Evolutionary conservation across 352 stramenopile species (phyloP), one percentile per base, ranked within the genome.

Genomic region (Phytophthora europaea): DNA sequence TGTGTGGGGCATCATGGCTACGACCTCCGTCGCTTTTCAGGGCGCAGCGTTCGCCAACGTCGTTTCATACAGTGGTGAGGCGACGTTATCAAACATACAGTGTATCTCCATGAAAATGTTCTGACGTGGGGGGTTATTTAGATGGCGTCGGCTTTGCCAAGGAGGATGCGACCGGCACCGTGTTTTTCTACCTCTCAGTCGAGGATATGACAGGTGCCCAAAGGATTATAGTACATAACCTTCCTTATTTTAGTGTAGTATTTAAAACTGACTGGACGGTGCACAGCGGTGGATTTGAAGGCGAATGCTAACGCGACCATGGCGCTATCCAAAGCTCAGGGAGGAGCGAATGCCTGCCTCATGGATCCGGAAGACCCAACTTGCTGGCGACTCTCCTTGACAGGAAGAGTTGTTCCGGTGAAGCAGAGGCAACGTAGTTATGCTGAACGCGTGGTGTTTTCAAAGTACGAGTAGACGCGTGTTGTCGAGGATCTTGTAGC

Each of bases 361-460:
- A 88, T 84, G 75, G 86, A 93, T 59, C 72, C 85, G 3, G 72
- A 88, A 72, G 85, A 94, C 65, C 85, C 87, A 31, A 94, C 85
- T 34, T 94, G 85, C 72, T 92, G 82, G 83, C 81, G 87, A 16
- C 40, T 91, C 26, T 84, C 84, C 38, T 52, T 93, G 33, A 72
- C 81, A 6, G 87, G 87, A 54, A 80, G 73, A 50, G 75, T 93
- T 10, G 67, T 74, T 28, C 82, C 77, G 0, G 81, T 91, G 6
- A 31, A 71, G 0, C 62, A 60, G 1, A 73, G 72, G 8, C 70
- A 85, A 26, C 73, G 78, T 45, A 68, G 69, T 10, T 81, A 81
- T 52, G 84, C 87, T 13, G 76, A 89, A 33, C 61, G 79, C 18
- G 85, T 83, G 34, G 72, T 94, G 18, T 94, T 92, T 61, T 92